These are phyloP conservation scores for Salix arbutifolia DNA, from an alignment of 345 rosid genomes.

Conservation along the genomic window DNA sequence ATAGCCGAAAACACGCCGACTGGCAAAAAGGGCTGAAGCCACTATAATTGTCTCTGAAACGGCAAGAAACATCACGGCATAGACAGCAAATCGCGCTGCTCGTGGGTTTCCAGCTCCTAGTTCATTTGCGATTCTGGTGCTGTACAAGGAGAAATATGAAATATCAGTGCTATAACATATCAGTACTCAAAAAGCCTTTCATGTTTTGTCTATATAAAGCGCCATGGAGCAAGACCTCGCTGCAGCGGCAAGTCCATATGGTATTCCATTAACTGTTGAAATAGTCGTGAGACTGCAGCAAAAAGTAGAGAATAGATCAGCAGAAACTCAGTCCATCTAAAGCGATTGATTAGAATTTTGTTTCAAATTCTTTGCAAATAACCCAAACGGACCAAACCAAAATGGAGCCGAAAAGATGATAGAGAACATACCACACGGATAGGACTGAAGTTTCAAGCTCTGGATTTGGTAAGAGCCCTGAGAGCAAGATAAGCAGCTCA, in stretches of 20 bases:
- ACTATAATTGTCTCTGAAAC: constrained; percentile 11
- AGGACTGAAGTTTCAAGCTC: constrained; percentile 86
- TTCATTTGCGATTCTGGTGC: constrained; percentile 28
- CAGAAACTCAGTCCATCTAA: neutral
- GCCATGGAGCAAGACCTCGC: constrained; percentile 11
- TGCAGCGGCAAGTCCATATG: constrained; percentile 23
- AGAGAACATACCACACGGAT: constrained; percentile 63
- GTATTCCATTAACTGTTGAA: constrained; percentile 19
- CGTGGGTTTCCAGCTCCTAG: constrained; percentile 25
- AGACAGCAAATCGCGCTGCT: constrained; percentile 17
- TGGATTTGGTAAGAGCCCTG: constrained; percentile 79
- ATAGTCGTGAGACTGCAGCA: constrained; percentile 21
- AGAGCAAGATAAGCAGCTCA: constrained; percentile 70
- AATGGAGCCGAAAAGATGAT: neutral
- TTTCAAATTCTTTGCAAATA: neutral
- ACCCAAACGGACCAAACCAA: neutral
- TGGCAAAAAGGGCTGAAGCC: constrained; percentile 9
- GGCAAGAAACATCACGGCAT: constrained; percentile 17
- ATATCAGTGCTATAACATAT: neutral
- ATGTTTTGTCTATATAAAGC: neutral
- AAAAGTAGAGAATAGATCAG: neutral
- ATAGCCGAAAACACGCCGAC: constrained; percentile 17
- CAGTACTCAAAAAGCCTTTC: neutral
- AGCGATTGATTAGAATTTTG: neutral
- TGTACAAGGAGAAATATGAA: neutral